phyloP scores from a whole-genome alignment of 768 basidiomycete species.

The Lactifluus subvellereus region DNA sequence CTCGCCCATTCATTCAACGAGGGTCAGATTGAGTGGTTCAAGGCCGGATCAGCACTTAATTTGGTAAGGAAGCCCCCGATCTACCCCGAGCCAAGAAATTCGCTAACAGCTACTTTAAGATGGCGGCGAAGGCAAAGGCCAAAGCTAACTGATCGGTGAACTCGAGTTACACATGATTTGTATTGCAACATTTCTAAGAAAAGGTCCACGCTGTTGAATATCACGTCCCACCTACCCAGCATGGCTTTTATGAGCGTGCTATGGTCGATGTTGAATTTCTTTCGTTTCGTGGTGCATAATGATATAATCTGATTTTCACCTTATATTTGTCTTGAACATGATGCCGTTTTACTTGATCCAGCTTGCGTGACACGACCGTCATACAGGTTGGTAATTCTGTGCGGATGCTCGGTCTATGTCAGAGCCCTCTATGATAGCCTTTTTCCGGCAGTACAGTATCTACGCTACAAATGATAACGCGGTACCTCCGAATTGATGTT shows the following conservation, averaged over 20 bases:
- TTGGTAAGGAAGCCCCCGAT: conserved; percentile 43
- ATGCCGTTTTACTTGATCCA: background rate
- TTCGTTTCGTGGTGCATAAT: conserved; percentile 3
- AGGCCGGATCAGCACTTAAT: conserved; percentile 93
- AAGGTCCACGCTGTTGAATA: background rate
- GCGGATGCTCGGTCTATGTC: background rate
- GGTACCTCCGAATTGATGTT: background rate
- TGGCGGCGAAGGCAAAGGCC: conserved; percentile 16
- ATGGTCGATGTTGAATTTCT: background rate
- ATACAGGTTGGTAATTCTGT: background rate
- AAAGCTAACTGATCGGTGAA: background rate
- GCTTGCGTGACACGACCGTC: background rate
- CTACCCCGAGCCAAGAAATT: background rate
- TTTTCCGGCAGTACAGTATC: background rate
- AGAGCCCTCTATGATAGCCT: background rate
- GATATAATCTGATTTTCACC: conserved; percentile 7
- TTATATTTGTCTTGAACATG: background rate
- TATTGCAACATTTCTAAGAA: background rate
- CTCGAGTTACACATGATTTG: background rate
- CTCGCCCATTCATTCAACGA: conserved; percentile 95
- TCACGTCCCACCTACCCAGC: background rate
- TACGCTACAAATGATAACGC: background rate
- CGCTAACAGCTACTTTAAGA: conserved; percentile 5
- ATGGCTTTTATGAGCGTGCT: background rate
- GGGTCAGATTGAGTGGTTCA: conserved; percentile 98